Evolutionary conservation across 495 filamentous ascomycete genomes (phyloP).

Genomic region (Annulohypoxylon stygium): DNA sequence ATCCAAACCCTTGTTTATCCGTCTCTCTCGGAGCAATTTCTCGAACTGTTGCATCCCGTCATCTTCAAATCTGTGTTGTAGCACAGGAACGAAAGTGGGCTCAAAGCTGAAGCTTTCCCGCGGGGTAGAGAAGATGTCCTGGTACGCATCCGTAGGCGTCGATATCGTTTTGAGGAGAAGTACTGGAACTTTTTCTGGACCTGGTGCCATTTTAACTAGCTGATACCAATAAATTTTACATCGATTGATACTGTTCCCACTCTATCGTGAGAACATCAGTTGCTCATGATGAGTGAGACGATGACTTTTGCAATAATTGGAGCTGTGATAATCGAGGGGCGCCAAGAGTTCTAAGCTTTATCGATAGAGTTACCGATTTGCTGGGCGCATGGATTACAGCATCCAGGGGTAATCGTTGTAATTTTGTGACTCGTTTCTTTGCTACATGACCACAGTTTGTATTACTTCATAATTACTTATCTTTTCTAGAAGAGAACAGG

Average conservation of each 20-base stretch:
- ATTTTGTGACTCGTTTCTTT: background rate
- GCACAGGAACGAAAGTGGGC: conserved; percentile 84
- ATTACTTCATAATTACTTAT: background rate
- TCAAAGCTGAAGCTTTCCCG: conserved; percentile 60
- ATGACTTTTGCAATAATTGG: conserved; percentile 10
- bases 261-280: conserved; percentile 6
- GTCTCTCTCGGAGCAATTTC: conserved; percentile 49
- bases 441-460: background rate
- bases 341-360: conserved; percentile 47
- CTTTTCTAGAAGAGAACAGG: too few species aligned
- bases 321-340: conserved; percentile 11
- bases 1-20: conserved; percentile 50
- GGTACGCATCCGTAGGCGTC: conserved; percentile 80
- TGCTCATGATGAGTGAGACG: conserved; percentile 18
- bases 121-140: conserved; percentile 73
- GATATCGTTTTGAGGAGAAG: conserved; percentile 92
- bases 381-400: conserved; percentile 6
- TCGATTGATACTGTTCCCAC: conserved; percentile 16
- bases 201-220: conserved; percentile 19
- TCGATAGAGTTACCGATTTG: conserved; percentile 49
- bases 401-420: background rate
- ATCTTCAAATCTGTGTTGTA: conserved; percentile 74
- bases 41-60: conserved; percentile 58
- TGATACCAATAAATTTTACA: conserved; percentile 5
- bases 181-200: conserved; percentile 64